Base-by-base conservation (phyloP, 306 rosid genomes). In the Castanospermum australe region DNA sequence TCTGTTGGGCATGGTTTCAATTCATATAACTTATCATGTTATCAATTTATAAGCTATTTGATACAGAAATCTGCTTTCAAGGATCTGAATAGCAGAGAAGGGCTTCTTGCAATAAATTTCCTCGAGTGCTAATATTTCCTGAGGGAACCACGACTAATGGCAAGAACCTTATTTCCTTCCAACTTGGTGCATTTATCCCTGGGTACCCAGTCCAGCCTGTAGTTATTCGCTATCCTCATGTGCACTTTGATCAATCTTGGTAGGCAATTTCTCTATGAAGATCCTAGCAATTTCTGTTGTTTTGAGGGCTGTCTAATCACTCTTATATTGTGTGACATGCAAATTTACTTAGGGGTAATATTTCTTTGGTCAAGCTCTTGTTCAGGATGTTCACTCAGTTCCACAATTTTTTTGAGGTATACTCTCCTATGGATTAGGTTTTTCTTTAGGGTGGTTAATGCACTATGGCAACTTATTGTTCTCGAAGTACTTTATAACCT, bases 121-220 rank as follows among this genome's bases (percentile, higher is more conserved):
- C 99, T 63, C 92, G 88, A 85, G 87, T 96, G 25, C 90, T 96
- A 65, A 71, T 96, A 89, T 96, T 96, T 91, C 99, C 99, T 0
- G 99, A 96, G 89, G 99, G 98, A 85, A 96, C 99, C 63, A 96
- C 99, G 6, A 96, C 98, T 50, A 96, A 96, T 38, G 99, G 99
- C 41, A 88, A 88, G 84, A 84, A 57, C 67, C 92, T 96, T 20
- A 96, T 96, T 64, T 93, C 99, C 61, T 96, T 96, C 83, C 98
- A 93, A 88, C 97, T 91, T 30, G 98, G 99, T 73, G 99, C 99
- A 73, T 96, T 96, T 80, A 88, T 93, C 73, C 93, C 96, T 33
- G 94, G 94, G 57, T 86, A 79, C 75, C 84, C 99, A 48, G 88
- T 96, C 82, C 99, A 96, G 82, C 97, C 99, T 56, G 90, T 91